Base-by-base conservation (phyloP, 805 yeast genomes). In the Barnettozyma wickerhamii region DNA sequence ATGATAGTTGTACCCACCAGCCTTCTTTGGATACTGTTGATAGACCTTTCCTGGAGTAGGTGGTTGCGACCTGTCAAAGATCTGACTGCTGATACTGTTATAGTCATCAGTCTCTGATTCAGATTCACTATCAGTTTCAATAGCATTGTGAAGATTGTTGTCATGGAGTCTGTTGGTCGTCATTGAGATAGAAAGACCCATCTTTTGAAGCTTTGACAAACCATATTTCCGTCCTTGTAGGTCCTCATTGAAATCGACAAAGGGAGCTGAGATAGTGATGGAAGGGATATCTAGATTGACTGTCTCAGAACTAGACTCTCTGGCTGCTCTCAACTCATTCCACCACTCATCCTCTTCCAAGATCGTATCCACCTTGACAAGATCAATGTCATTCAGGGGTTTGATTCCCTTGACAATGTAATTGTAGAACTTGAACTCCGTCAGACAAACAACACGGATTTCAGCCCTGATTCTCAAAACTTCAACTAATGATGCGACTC, bases 391-490 rank as follows among this genome's bases (percentile, higher is more conserved):
- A 14, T 58, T 62, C 20, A 63, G 72, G 0, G 95, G 96, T 48
- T 80, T 80, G 4, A 87, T 76, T 0, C 96, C 97, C 47, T 81
- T 81, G 4, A 88, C 77, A 47, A 93, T 76, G 30, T 84, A 79
- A 45, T 88, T 81, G 58, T 93, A 93, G 2, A 79, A 70, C 30
- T 74, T 51, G 66, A 75, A 58, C 60, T 77, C 65, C 38, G 65
- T 69, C 28, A 93, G 68, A 45, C 93, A 80, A 5, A 84, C 68
- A 2, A 90, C 88, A 20, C 84, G 60, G n/a, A 90, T 71, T 45
- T 78, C 79, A 0, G 97, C 96, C 27, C 79, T 82, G 41, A 93
- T 93, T 53, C 99, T 72, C 40, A 93, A 68, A n/a, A 81, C 82
- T 12, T 75, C 79, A 33, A 93, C 65, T 24, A 93, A 63, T 30